These are phyloP conservation scores for Botryotinia globosa DNA, from an alignment of 2,329 filamentous ascomycete species.

Conservation along the genomic window DNA sequence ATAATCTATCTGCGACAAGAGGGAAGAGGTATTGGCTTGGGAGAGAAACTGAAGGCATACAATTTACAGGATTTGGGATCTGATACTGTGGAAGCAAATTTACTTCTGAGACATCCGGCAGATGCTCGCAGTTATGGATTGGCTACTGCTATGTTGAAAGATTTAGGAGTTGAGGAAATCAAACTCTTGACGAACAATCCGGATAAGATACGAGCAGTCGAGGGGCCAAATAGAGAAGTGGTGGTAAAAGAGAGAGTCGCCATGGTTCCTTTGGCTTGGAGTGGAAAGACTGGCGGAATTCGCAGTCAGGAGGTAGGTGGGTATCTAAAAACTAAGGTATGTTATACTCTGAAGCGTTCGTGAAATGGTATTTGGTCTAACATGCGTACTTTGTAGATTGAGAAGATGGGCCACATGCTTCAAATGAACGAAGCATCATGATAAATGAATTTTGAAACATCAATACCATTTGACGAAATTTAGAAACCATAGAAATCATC, in stretches of 20 bases:
- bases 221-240: constrained; percentile 85
- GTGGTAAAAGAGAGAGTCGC: constrained; percentile 85
- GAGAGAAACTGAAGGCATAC: constrained; percentile 96
- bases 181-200: constrained; percentile 93
- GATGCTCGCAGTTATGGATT: constrained; percentile 93
- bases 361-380: background rate
- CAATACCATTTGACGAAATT: background rate
- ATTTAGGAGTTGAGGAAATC: constrained; percentile 77
- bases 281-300: constrained; percentile 72
- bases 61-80: constrained; percentile 94
- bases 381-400: constrained; percentile 55
- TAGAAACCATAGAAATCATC: background rate
- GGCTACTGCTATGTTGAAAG: constrained; percentile 90
- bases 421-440: constrained; percentile 45
- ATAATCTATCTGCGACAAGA: constrained; percentile 96
- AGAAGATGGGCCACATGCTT: constrained; percentile 83
- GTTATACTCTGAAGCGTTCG: constrained; percentile 34
- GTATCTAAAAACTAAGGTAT: constrained; percentile 91
- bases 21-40: constrained; percentile 89
- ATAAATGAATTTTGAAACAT: background rate
- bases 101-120: constrained; percentile 85
- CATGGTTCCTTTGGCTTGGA: constrained; percentile 95
- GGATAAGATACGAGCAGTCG: constrained; percentile 91
- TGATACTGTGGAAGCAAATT: constrained; percentile 96
- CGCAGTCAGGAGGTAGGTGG: constrained; percentile 86